Base-by-base conservation (phyloP, 805 yeast species). In the Groenewaldozyma salmanticensis region DNA sequence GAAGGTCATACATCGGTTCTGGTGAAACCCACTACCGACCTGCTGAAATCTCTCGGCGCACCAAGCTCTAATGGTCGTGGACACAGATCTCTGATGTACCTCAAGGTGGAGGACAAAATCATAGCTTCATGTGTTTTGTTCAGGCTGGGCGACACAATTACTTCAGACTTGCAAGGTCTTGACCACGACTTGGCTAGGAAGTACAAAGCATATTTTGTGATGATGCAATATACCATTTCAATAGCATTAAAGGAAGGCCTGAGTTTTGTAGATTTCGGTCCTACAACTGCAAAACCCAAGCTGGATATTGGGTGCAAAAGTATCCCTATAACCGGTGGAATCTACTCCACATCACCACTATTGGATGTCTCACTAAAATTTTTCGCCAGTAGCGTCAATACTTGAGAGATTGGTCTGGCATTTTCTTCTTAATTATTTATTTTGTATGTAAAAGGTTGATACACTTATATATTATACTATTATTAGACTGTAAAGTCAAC, bases 171-270 rank as follows among this genome's bases (percentile, higher is more conserved):
- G 9, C 72, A 67, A 47, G 72, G 72, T 4, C 52, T 67, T 17
- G 64, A 67, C 38, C 67, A 65, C 37, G 70, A 65, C 16, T 46
- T 43, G 18, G 64, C 64, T 9, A 58, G 66, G 22, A 52, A 61
- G 34, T 62, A 61, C 46, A 66, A 64, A 44, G 70, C 70, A 2
- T 67, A 67, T 44, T 67, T 67, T 51, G 72, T 66, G 17, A 67
- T 67, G 71, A 67, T 67, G 71, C 70, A 67, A 50, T 60, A 63
- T 33, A 66, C 66, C n/a, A 65, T 67, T 20, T 52, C 54, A 18
- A 64, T 66, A 15, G 72, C 70, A 0, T 45, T 67, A 38, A 52
- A 51, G 34, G 67, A 62, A 41, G 62, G 63, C 6, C 52, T 59
- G 20, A 47, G 54, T 24, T 67, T 67, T 49, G 68, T 67, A 17